Conservation (phyloP, 1,284 basidiomycete genomes). For the Cutaneotrichosporon sp. region DNA sequence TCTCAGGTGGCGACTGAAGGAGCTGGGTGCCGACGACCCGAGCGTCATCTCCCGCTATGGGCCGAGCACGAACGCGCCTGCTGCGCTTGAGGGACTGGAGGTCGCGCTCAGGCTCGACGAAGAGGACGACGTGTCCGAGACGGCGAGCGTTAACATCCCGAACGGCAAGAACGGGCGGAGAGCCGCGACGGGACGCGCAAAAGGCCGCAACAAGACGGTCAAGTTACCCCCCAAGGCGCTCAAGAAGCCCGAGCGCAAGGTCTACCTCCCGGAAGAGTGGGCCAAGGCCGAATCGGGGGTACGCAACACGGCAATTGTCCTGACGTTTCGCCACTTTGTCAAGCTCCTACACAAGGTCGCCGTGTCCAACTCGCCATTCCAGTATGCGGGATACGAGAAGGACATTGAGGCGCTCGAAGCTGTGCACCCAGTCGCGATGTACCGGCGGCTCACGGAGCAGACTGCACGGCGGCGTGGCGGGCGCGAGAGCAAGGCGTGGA, state of each 20-base stretch:
- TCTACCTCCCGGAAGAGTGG: slow-evolving; percentile 50
- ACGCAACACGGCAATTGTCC: slow-evolving; percentile 50
- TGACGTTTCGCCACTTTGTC: slow-evolving; percentile 53
- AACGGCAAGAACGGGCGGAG: slow-evolving; percentile 29
- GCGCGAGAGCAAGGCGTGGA: slow-evolving; percentile 39
- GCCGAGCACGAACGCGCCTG: slow-evolving; percentile 39
- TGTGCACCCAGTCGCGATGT: slow-evolving; percentile 51
- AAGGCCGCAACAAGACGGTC: slow-evolving; percentile 29
- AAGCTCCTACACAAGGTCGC: slow-evolving; percentile 51
- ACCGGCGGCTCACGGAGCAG: slow-evolving; percentile 48
- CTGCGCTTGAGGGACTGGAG: slow-evolving; percentile 45
- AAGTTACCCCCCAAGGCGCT: slow-evolving; percentile 25
- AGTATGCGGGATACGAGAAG: slow-evolving; percentile 44
- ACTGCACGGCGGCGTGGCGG: slow-evolving; percentile 30
- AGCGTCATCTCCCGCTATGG: slow-evolving; percentile 48
- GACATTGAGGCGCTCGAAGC: slow-evolving; percentile 46
- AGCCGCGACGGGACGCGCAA: slow-evolving; percentile 22
- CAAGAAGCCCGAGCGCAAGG: slow-evolving; percentile 22
- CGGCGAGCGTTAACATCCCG: slow-evolving; percentile 6
- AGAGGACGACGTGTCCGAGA: slow-evolving; percentile 23
- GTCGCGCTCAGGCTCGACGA: slow-evolving; percentile 27
- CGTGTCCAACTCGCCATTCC: slow-evolving; percentile 48
- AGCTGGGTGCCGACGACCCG: slow-evolving; percentile 50
- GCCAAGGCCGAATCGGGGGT: slow-evolving; percentile 42
- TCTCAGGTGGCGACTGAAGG: slow-evolving; percentile 51